A percentile compares a stretch with the other conserved stretches of the same genome.
These are phyloP conservation scores for Blastocystis sp. DNA, from an alignment of 352 stramenopile genomes.

Conservation along the genomic window DNA sequence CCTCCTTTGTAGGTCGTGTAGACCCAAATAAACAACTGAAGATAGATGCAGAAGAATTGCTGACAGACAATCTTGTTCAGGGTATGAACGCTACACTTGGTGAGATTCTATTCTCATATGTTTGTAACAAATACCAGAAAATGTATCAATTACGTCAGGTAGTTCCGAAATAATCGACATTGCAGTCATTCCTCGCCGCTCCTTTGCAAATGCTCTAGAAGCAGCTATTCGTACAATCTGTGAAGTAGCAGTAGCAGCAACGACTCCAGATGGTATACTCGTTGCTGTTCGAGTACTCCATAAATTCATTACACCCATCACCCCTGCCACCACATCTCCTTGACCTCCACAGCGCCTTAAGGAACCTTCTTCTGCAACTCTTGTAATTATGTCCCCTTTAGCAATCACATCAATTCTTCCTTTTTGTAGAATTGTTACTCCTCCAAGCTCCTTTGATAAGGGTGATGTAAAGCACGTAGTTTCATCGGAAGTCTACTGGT, in stretches of 20 bases:
- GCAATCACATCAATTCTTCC: conserved; percentile 78
- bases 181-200: conserved; percentile 22
- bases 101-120: conserved; percentile 55
- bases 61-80: conserved; percentile 43
- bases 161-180: not conserved
- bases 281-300: not conserved
- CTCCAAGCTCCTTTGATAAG: conserved; percentile 71
- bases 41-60: conserved; percentile 25
- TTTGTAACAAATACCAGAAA: conserved; percentile 24
- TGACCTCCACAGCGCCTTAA: conserved; percentile 83
- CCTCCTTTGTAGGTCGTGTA: not conserved
- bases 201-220: not conserved
- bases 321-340: conserved; percentile 82
- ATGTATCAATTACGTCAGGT: not conserved
- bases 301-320: conserved; percentile 32
- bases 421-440: conserved; percentile 82
- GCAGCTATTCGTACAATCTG: not conserved
- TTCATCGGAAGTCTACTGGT: not conserved
- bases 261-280: not conserved
- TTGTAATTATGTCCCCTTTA: conserved; percentile 75
- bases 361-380: conserved; percentile 75
- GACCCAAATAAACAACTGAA: conserved; percentile 52
- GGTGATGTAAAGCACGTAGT: not conserved
- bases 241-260: not conserved
- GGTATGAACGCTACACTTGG: conserved; percentile 50